Evolutionary conservation across 805 yeast genomes (phyloP), one percentile per base, ranked within the genome.

Genomic region (Yamadazyma paraphyllophila): DNA sequence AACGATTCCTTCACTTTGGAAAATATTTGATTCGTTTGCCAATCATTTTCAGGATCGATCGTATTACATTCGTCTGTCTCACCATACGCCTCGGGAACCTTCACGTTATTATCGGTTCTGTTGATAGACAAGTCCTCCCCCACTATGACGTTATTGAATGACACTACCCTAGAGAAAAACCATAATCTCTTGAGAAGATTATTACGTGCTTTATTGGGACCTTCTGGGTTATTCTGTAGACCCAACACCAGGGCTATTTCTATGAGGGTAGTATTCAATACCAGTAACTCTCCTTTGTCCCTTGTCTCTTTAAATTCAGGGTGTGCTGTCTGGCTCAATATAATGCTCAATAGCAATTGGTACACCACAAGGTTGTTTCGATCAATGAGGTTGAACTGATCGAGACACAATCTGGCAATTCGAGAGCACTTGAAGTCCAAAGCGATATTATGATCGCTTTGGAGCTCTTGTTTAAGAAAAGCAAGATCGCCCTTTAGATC

Each of bases 181-280:
- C 40, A 37, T 26, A 37, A 37, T 26, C 40, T 25, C 14, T 37
- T 37, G 11, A 37, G 14, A n/a, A 37, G 25, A 15, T 37, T 37
- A 26, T 25, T 13, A 13, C 27, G 26, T 6, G 40, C 40, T 14
- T 26, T 37, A 14, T 26, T 17, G 5, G 7, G 24, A 12, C 30
- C 16, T 12, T 37, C 13, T 4, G 40, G 40, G 20, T 37, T 26
- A 13, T 14, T n/a, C 9, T 37, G 32, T 13, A 37, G 40, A 7
- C 40, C 40, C 14, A 37, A 37, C 12, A 12, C 13, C 5, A n/a
- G 4, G n/a, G 40, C 40, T 13, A 37, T 25, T 15, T n/a, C 5
- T 16, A 25, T 25, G 8, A 37, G 32, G 5, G 32, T 26, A 7
- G 32, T 26, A 11, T n/a, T 26, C 31, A 14, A 26, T 10, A 37